Conservation (phyloP, 2,329 filamentous ascomycete species). For the Alternaria tenuissima region DNA sequence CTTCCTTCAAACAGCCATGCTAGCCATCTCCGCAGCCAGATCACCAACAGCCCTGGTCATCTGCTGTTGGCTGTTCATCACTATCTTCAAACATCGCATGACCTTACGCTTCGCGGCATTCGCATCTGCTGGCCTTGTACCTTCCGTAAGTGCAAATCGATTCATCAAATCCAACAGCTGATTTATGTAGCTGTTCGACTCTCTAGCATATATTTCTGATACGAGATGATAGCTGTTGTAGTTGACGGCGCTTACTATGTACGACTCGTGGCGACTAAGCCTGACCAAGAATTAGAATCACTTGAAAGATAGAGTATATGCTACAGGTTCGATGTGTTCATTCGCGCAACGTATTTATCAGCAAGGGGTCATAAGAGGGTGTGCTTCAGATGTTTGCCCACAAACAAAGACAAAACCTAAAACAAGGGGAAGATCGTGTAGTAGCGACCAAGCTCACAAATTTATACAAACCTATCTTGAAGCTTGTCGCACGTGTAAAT, state of each 20-base stretch:
- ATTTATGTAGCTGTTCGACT: too few species aligned
- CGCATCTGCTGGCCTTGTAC: not conserved
- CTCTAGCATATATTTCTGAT: too few species aligned
- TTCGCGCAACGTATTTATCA: not conserved
- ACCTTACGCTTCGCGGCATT: not conserved
- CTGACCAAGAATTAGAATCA: not conserved
- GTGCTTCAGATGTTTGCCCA: not conserved
- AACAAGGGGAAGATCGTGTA: not conserved
- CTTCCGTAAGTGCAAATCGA: not conserved
- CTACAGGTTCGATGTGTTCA: not conserved
- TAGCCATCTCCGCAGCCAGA: not conserved
- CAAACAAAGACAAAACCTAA: not conserved
- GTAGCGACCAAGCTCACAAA: not conserved
- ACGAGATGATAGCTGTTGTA: not conserved
- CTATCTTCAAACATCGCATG: not conserved
- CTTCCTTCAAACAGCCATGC: not conserved
- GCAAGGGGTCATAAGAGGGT: not conserved
- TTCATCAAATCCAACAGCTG: too few species aligned
- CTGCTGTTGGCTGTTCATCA: not conserved
- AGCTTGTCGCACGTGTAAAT: not conserved
- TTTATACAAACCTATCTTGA: not conserved
- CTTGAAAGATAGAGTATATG: accelerated
- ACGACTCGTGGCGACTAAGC: not conserved
- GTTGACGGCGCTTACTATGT: not conserved
- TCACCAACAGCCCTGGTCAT: not conserved